phyloP scores from a whole-genome alignment of 345 rosid species.

The Corymbia maculata region DNA sequence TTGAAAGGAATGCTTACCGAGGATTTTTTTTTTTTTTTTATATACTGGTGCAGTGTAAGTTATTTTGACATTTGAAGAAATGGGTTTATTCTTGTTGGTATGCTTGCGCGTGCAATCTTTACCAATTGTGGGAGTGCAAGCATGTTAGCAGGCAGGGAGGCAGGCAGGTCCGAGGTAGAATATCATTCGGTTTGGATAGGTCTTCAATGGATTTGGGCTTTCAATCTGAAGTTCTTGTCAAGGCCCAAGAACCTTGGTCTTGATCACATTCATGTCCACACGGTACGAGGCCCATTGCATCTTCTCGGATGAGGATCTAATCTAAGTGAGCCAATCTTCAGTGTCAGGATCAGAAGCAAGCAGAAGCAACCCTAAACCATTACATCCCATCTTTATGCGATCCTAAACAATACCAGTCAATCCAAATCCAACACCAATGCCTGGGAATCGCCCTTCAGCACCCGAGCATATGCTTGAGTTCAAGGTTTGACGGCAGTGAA shows the following conservation, averaged over 20 bases:
- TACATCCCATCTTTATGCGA: not conserved
- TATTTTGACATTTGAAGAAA: not conserved
- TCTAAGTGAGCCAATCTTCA: not conserved
- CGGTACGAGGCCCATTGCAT: not conserved
- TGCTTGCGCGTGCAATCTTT: not conserved
- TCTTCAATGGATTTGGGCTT: not conserved
- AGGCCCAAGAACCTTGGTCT: not conserved
- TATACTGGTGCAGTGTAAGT: not conserved
- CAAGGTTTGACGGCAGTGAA: accelerated
- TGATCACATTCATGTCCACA: not conserved
- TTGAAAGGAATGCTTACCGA: not conserved
- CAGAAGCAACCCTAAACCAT: not conserved
- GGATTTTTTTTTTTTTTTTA: not conserved
- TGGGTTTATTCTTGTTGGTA: not conserved
- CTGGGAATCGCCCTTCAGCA: not conserved
- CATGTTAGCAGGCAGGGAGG: not conserved
- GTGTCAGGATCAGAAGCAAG: not conserved
- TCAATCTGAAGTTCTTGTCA: not conserved
- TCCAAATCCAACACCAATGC: not conserved
- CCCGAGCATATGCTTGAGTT: not conserved
- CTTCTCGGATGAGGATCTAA: not conserved
- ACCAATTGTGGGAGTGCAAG: not conserved
- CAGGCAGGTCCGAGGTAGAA: not conserved
- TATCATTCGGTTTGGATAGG: not conserved
- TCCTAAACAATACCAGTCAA: not conserved